phyloP scores from a whole-genome alignment of 768 basidiomycete species.

The Mycena maculata region DNA sequence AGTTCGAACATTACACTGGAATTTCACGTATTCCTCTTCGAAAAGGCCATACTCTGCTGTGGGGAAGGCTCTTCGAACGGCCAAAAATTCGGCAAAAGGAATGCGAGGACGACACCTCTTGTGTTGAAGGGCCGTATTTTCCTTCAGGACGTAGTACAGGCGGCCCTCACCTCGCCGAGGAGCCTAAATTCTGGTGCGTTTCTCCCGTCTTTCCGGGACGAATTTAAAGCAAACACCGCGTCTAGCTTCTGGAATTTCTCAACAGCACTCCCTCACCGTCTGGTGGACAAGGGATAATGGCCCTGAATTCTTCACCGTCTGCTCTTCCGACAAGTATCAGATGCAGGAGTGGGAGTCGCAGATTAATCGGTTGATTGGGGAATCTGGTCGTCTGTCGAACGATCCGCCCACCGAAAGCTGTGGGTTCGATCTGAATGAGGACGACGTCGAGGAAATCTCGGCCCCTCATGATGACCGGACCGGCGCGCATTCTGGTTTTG shows the following conservation, averaged over 20 bases:
- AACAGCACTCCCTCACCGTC: conserved; percentile 82
- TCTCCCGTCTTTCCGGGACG: no score
- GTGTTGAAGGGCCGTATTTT: conserved; percentile 96
- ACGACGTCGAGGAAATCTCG: no score
- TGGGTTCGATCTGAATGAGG: no score
- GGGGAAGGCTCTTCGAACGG: conserved; percentile 79
- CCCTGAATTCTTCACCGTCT: conserved; percentile 91
- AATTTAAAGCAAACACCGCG: no score
- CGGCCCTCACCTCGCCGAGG: conserved; percentile 62
- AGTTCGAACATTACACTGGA: conserved; percentile 96
- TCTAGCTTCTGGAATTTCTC: conserved; percentile 45
- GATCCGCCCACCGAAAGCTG: no score
- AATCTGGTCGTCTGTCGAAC: no score
- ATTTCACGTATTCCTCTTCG: conserved; percentile 97
- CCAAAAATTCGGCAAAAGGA: conserved; percentile 58
- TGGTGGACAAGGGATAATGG: conserved; percentile 96
- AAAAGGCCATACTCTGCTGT: conserved; percentile 98
- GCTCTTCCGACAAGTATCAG: conserved; percentile 91
- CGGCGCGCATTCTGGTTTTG: no score
- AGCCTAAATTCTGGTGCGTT: no score
- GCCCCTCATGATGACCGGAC: no score
- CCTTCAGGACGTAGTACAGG: conserved; percentile 91
- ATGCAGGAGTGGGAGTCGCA: conserved; percentile 90
- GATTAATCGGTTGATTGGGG: conserved; percentile 85
- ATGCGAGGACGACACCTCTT: conserved; percentile 55